phyloP scores from a whole-genome alignment of 129 eudicot genomes.

The Flaveria linearis region DNA sequence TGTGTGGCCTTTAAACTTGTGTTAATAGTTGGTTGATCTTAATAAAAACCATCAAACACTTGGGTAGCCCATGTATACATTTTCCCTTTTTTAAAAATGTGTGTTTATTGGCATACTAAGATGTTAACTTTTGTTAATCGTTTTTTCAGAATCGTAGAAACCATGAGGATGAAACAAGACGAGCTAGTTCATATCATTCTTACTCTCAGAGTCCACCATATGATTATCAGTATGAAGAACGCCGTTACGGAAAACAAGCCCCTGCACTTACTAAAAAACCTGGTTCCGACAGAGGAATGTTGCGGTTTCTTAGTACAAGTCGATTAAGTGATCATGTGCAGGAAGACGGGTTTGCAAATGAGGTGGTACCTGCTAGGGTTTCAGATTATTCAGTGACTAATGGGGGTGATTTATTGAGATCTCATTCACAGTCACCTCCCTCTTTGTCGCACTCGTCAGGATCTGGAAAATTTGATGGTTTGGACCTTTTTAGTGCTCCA shows the following conservation, averaged over 20 bases:
- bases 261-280: conserved; percentile 77
- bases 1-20: background rate
- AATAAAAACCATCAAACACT: background rate
- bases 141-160: conserved; percentile 54
- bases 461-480: conserved; percentile 30
- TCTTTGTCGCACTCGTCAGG: conserved; percentile 14
- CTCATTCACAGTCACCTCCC: conserved; percentile 35
- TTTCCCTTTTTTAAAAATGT: background rate
- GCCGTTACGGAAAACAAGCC: conserved; percentile 77
- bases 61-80: background rate
- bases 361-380: conserved; percentile 66
- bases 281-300: conserved; percentile 85
- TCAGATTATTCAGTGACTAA: conserved; percentile 67
- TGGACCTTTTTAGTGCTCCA: conserved; percentile 31
- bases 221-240: conserved; percentile 96
- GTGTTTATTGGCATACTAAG: background rate
- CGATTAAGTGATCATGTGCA: conserved; percentile 61
- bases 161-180: conserved; percentile 76
- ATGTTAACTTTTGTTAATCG: conserved; percentile 5
- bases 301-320: conserved; percentile 76
- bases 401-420: conserved; percentile 70
- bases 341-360: conserved; percentile 73
- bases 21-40: background rate
- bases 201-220: conserved; percentile 99
- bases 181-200: conserved; percentile 98